Evolutionary conservation across 2,329 filamentous ascomycete genomes (phyloP), one percentile per base, ranked within the genome.

Genomic region (Sphaerulina vaccinii): DNA sequence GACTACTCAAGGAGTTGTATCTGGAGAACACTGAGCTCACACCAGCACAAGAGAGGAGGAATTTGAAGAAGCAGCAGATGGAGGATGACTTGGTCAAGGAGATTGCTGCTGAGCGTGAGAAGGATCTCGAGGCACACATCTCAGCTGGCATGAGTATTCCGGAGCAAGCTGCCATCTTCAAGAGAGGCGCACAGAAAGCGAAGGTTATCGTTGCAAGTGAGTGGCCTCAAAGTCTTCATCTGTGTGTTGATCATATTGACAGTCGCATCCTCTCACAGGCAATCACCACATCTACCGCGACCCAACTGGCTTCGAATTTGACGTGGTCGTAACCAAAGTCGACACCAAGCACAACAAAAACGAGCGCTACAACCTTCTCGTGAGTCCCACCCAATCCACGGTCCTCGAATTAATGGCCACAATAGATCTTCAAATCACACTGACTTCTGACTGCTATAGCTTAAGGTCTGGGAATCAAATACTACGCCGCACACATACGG

Each of bases 271-370:
- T 27, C 24, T 29, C 9, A 40, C 51, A 85, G 83, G 75, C 27
- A 72, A 81, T n/a, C 82, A 84, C 62, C 83, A 82, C 54, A 68
- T 87, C 54, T 90, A 86, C 68, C 71, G 69, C 15, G 88, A 93
- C 65, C 49, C 62, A 2, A 78, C 78, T 0, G 79, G 77, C 41
- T 88, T 89, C 65, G 68, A 73, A 3, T 90, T 89, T 69, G 76
- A 84, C 48, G 71, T 88, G 51, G 75, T 76, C 0, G 70, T 93
- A 11, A 76, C 77, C 2, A 80, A 86, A 23, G 65, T 64, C 64
- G 79, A 70, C 68, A 75, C 64, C 33, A 68, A 55, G 3, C 71
- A 73, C 9, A 78, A 79, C 33, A 64, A 70, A 0, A 79, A 80
- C 37, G 81, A 89, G 62, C 81, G 78, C 27, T 84, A 82, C 35